Percentiles rank a stretch among this genome's conserved stretches.
Evolutionary conservation across 768 basidiomycete species (phyloP).

Genomic region (Amylocystis lapponica): DNA sequence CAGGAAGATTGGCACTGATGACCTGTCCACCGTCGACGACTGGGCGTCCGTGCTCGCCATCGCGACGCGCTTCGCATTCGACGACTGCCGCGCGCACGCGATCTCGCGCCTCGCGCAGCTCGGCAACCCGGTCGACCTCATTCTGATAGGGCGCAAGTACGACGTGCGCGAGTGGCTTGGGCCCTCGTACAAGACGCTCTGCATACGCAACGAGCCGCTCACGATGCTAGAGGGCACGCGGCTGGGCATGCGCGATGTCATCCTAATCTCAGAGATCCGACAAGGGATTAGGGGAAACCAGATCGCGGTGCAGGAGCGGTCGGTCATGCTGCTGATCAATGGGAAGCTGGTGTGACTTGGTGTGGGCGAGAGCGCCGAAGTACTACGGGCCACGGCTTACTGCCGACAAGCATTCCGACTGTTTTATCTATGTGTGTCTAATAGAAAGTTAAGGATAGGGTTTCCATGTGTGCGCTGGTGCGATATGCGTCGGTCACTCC

Average conservation of each 20-base stretch:
- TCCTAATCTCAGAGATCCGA: constrained; percentile 12
- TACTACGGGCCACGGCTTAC: neutral
- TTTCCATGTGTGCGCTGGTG: no score
- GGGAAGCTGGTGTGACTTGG: neutral
- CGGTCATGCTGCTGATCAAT: constrained; percentile 1
- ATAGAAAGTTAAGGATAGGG: no score
- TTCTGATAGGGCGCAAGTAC: constrained; percentile 12
- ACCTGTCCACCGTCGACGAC: constrained; percentile 21
- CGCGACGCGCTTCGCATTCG: constrained; percentile 24
- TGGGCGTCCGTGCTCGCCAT: constrained; percentile 31
- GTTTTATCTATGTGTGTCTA: no score
- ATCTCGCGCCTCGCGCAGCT: constrained; percentile 20
- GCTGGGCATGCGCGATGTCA: constrained; percentile 16
- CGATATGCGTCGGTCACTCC: no score
- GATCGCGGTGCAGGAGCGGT: constrained; percentile 4
- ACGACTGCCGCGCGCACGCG: constrained; percentile 23
- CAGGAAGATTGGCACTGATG: constrained; percentile 21
- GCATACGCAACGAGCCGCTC: constrained; percentile 11
- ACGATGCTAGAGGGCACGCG: constrained; percentile 11
- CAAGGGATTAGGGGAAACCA: constrained; percentile 4
- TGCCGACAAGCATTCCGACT: neutral
- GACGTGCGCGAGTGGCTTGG: constrained; percentile 11
- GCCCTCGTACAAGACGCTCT: constrained; percentile 9
- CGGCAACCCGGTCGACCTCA: constrained; percentile 14
- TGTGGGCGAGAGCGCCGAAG: neutral